Percentiles rank a stretch among this genome's conserved stretches.
Evolutionary conservation across 2,329 filamentous ascomycete genomes (phyloP).

Genomic region (Neocatenulostroma microsporum): DNA sequence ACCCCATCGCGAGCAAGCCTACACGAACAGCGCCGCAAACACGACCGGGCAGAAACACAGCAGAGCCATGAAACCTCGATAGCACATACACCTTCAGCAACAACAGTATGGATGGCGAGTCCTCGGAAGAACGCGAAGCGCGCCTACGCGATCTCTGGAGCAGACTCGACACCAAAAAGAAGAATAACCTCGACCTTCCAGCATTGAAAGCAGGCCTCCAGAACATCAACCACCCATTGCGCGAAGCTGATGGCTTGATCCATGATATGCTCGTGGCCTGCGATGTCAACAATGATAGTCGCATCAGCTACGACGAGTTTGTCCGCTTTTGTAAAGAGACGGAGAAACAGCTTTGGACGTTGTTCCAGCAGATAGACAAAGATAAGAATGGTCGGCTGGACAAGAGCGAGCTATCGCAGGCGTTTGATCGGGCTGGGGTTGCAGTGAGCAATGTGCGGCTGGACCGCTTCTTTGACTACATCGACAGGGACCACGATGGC

Average conservation of each 20-base stretch:
- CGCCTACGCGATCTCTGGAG: conserved; percentile 78
- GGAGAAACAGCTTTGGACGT: conserved; percentile 69
- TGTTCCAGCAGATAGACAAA: conserved; percentile 82
- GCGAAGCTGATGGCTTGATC: conserved; percentile 84
- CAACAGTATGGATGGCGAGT: conserved; percentile 64
- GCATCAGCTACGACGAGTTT: conserved; percentile 92
- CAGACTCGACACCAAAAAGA: conserved; percentile 66
- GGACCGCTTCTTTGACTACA: conserved; percentile 77
- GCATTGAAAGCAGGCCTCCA: conserved; percentile 76
- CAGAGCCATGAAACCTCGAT: conserved; percentile 15
- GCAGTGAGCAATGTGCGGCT: conserved; percentile 69
- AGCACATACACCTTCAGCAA: no score
- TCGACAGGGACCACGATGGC: conserved; percentile 84
- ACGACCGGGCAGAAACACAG: no score
- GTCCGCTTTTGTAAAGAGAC: conserved; percentile 78
- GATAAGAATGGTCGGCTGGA: conserved; percentile 81
- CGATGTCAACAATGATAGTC: conserved; percentile 79
- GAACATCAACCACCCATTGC: conserved; percentile 86
- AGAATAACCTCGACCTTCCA: conserved; percentile 75
- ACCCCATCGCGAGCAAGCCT: no score
- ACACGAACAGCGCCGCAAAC: no score
- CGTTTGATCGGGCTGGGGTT: conserved; percentile 71
- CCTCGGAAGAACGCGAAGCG: conserved; percentile 68
- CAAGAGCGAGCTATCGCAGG: conserved; percentile 70
- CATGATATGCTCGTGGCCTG: conserved; percentile 72